Conservation (phyloP, 257 asterid species). For the Gynochthodes officinalis region DNA sequence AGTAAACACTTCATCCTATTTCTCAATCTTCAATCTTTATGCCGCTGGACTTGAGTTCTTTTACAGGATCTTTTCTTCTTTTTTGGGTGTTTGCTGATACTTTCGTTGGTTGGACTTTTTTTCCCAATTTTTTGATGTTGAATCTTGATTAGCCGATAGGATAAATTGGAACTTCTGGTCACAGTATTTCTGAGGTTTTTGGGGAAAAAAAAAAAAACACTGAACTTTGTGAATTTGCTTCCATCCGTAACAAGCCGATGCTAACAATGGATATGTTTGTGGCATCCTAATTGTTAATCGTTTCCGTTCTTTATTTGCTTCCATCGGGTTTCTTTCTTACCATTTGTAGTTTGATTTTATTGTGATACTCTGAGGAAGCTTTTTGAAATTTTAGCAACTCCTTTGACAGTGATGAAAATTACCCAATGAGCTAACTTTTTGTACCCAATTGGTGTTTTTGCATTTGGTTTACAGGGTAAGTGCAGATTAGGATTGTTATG, state of each 20-base stretch:
- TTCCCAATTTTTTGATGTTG: not conserved
- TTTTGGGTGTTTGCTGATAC: conserved; percentile 22
- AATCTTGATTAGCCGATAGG: not conserved
- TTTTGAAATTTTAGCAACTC: not conserved
- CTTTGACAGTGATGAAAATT: not conserved
- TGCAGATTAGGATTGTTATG: conserved; percentile 1
- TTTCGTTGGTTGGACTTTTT: conserved; percentile 7
- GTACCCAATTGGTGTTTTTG: not conserved
- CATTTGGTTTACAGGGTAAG: not conserved
- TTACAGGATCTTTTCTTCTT: conserved; percentile 16
- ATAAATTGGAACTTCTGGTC: not conserved
- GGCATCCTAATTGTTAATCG: not conserved
- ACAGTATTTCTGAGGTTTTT: too few relatives aligned
- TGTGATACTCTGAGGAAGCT: too few relatives aligned
- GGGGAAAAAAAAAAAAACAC: too few relatives aligned
- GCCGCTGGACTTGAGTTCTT: not conserved
- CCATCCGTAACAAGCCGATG: not conserved
- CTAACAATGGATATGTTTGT: not conserved
- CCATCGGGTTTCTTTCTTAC: not conserved
- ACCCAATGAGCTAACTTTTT: not conserved
- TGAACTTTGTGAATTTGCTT: not conserved
- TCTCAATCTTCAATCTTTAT: conserved; percentile 23
- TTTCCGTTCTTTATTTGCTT: conserved; percentile 2
- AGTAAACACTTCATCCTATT: conserved; percentile 46
- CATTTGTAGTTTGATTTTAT: too few relatives aligned